Percentiles rank a stretch among this genome's conserved stretches.
Conservation (phyloP, 208 protist species). For the Herpetomonas tarakana region DNA sequence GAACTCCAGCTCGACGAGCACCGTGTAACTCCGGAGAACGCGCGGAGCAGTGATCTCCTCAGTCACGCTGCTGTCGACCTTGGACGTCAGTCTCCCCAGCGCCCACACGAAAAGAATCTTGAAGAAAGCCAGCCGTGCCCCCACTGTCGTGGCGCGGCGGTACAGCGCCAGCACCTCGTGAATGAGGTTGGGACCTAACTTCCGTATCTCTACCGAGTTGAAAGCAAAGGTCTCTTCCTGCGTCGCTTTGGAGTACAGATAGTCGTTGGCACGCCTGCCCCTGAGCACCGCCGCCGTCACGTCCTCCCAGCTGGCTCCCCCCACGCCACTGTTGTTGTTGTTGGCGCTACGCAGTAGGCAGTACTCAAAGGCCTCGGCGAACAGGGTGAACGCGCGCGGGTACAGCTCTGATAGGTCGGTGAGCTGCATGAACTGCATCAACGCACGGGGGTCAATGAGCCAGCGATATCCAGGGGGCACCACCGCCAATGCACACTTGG, state of each 20-base stretch:
- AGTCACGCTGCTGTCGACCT: background rate
- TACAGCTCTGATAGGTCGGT: slow-evolving; percentile 52
- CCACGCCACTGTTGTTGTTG: slow-evolving; percentile 10
- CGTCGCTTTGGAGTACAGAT: background rate
- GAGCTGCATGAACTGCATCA: slow-evolving; percentile 61
- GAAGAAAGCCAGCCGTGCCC: slow-evolving; percentile 59
- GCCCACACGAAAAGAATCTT: slow-evolving; percentile 72
- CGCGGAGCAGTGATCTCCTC: background rate
- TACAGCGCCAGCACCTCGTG: slow-evolving; percentile 53
- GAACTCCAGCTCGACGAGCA: slow-evolving; percentile 64
- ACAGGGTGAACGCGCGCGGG: slow-evolving; percentile 42
- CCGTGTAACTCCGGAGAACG: slow-evolving; percentile 20
- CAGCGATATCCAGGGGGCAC: slow-evolving; percentile 54
- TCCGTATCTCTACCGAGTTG: slow-evolving; percentile 25
- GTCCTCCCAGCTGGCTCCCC: slow-evolving; percentile 26
- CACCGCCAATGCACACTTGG: slow-evolving; percentile 71
- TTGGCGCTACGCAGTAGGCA: slow-evolving; percentile 33
- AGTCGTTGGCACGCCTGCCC: background rate
- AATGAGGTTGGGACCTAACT: slow-evolving; percentile 47
- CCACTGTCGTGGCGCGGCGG: slow-evolving; percentile 50
- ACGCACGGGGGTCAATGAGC: slow-evolving; percentile 53
- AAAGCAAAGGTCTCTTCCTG: slow-evolving; percentile 12
- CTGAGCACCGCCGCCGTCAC: slow-evolving; percentile 6
- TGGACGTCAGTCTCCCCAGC: slow-evolving; percentile 14
- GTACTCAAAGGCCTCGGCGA: slow-evolving; percentile 63